These are phyloP conservation scores for Staphylotrichum tortipilum DNA, from an alignment of 495 filamentous ascomycete genomes.

Conservation along the genomic window DNA sequence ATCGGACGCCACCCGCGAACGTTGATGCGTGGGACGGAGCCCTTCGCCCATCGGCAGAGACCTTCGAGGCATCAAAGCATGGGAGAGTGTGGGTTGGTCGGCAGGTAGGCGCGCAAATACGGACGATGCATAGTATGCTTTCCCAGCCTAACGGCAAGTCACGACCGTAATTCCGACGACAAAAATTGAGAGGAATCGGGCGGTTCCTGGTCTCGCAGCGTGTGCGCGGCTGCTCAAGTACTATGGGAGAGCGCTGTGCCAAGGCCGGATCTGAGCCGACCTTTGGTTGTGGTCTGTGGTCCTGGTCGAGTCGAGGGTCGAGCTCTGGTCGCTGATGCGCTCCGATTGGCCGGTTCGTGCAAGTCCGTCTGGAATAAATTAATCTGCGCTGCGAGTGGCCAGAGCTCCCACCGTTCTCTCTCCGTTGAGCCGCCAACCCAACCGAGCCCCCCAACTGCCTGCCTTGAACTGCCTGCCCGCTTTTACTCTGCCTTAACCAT, in stretches of 20 bases:
- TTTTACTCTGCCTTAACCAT: too few relatives aligned
- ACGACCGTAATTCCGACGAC: constrained; percentile 4
- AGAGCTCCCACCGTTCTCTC: constrained; percentile 7
- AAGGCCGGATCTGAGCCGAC: background rate
- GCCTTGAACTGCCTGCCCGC: too few relatives aligned
- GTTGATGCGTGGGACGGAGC: too few relatives aligned
- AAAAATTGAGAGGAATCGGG: too few relatives aligned
- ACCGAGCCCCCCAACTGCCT: background rate
- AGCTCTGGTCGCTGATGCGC: constrained; percentile 13
- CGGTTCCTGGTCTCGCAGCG: too few relatives aligned
- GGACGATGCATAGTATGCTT: too few relatives aligned
- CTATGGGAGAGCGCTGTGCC: background rate
- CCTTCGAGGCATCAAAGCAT: too few relatives aligned
- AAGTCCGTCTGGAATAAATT: constrained; percentile 24
- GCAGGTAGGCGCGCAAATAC: too few relatives aligned
- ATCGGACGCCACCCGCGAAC: background rate
- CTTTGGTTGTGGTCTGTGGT: background rate
- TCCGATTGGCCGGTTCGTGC: constrained; percentile 17
- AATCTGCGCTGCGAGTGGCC: too few relatives aligned
- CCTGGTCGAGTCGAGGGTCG: background rate
- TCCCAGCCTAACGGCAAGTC: constrained; percentile 1
- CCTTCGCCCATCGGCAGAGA: too few relatives aligned
- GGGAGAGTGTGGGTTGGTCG: too few relatives aligned
- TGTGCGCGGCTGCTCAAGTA: too few relatives aligned
- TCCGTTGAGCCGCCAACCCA: background rate